Base-by-base conservation (phyloP, 805 yeast species). In the Teunomyces tritomae region DNA sequence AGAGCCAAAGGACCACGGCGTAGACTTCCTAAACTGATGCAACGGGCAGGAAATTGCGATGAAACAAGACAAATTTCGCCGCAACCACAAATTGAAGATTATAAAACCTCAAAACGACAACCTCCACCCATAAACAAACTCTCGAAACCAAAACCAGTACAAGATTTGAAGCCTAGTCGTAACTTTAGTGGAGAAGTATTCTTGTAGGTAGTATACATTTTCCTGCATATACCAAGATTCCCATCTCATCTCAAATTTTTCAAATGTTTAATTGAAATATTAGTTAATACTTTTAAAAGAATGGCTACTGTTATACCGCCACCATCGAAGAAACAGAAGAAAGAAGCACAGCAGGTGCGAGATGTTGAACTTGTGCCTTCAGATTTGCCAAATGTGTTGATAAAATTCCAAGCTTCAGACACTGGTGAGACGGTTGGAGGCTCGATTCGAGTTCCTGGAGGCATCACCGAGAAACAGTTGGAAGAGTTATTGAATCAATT, bases 301-400 rank as follows among this genome's bases (percentile, higher is more conserved):
- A 91, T 92, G 98, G 94, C 98, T 44, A 94, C 98, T 0, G 74
- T 89, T 39, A 67, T 94, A 41, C 99, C 99, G 24, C 98, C 97
- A 35, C 96, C 88, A 16, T 85, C 96, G 1, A 92, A 94, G 66
- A 88, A 83, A 62, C 96, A 89, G 63, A 87, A 79, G 66, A 82
- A 83, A 62, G 87, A 78, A 52, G 96, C 95, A 4, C 97, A 90
- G 63, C 76, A 80, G 63, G 87, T 88, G 7, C 82, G 85, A 47
- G 92, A 87, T 44, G 85, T 87, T 26, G 84, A 81, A 44, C 65
- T 87, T 8, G 70, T 86, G 13, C 97, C 97, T 2, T 73, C 64
- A 1, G 92, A 89, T 59, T 68, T 91, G 17, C 97, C 97, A 20
- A 83, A 89, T 71, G 96, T 92, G 24, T 77, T 90, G 45, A 82